Evolutionary conservation across 2,329 filamentous ascomycete genomes (phyloP).

Genomic region (Geosmithia putterillii): DNA sequence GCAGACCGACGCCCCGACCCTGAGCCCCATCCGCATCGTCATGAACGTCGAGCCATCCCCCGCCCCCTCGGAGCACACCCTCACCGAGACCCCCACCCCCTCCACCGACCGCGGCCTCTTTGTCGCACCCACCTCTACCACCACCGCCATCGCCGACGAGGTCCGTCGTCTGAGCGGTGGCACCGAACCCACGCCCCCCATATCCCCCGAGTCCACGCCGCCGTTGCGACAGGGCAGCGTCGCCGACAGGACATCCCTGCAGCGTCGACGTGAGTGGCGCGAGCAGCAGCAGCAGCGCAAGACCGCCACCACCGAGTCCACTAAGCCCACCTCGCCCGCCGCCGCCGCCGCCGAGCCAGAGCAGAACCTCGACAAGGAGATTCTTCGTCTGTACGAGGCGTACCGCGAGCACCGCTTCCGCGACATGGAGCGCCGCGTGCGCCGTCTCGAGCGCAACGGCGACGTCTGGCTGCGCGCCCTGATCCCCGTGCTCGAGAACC

Average conservation of each 20-base stretch:
- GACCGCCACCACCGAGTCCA: not conserved
- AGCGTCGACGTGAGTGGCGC: slow-evolving; percentile 20
- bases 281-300: slow-evolving; percentile 11
- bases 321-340: not conserved
- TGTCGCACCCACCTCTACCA: not conserved
- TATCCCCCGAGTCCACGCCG: slow-evolving; percentile 15
- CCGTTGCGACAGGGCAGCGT: slow-evolving; percentile 7
- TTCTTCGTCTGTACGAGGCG: slow-evolving; percentile 24
- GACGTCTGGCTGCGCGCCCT: slow-evolving; percentile 32
- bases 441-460: slow-evolving; percentile 31
- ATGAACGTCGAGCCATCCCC: slow-evolving; percentile 20
- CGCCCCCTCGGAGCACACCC: slow-evolving; percentile 1
- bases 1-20: slow-evolving; percentile 6
- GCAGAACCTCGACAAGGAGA: slow-evolving; percentile 17
- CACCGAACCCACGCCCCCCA: slow-evolving; percentile 16
- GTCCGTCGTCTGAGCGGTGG: not conserved
- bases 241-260: slow-evolving; percentile 15
- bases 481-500: slow-evolving; percentile 29
- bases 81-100: slow-evolving; percentile 1
- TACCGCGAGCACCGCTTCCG: slow-evolving; percentile 27
- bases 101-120: not conserved
- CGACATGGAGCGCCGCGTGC: slow-evolving; percentile 34
- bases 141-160: not conserved
- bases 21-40: slow-evolving; percentile 26
- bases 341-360: slow-evolving; percentile 7